Percentiles rank a stretch among this genome's conserved stretches.
These are phyloP conservation scores for Dryadomyces sulphureus DNA, from an alignment of 2,329 filamentous ascomycete species.

Conservation along the genomic window DNA sequence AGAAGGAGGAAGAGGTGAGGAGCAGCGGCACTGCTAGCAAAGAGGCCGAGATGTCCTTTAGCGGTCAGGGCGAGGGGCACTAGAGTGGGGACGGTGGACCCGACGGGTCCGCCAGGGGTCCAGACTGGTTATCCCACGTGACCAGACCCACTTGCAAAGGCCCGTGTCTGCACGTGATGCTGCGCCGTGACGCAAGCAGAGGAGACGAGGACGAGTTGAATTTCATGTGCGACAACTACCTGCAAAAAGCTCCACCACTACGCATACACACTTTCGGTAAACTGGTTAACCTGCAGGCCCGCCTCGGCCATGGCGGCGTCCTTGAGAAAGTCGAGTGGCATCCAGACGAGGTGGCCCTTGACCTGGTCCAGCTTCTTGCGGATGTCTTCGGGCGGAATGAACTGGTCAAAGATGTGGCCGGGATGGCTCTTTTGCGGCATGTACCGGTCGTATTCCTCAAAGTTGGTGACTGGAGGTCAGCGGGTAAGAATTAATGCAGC, in stretches of 20 bases:
- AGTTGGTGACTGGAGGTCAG: constrained; percentile 52
- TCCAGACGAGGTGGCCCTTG: constrained; percentile 84
- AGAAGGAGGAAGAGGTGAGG: not conserved
- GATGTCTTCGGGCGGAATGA: constrained; percentile 58
- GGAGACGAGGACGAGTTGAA: not conserved
- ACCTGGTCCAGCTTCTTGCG: constrained; percentile 63
- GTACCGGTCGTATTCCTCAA: constrained; percentile 79
- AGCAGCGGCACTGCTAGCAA: too few relatives aligned
- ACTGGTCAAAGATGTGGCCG: constrained; percentile 76
- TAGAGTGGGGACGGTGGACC: not conserved
- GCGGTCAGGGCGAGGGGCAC: not conserved
- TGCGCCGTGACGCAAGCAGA: not conserved
- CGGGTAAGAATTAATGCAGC: too few relatives aligned
- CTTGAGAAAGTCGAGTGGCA: constrained; percentile 77
- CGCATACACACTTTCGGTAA: constrained; percentile 78
- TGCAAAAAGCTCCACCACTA: too few relatives aligned
- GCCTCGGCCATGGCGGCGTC: constrained; percentile 82
- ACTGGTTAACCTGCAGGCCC: constrained; percentile 71
- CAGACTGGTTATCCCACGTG: too few relatives aligned
- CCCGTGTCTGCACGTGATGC: constrained; percentile 8
- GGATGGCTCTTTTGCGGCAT: constrained; percentile 56
- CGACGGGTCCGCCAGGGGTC: not conserved
- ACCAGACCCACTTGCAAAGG: too few relatives aligned
- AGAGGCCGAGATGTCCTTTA: not conserved
- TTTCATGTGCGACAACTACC: not conserved